Percentiles rank a stretch among this genome's conserved stretches.
Evolutionary conservation across 2,329 filamentous ascomycete genomes (phyloP).

Genomic region (Beauveria rudraprayagi): DNA sequence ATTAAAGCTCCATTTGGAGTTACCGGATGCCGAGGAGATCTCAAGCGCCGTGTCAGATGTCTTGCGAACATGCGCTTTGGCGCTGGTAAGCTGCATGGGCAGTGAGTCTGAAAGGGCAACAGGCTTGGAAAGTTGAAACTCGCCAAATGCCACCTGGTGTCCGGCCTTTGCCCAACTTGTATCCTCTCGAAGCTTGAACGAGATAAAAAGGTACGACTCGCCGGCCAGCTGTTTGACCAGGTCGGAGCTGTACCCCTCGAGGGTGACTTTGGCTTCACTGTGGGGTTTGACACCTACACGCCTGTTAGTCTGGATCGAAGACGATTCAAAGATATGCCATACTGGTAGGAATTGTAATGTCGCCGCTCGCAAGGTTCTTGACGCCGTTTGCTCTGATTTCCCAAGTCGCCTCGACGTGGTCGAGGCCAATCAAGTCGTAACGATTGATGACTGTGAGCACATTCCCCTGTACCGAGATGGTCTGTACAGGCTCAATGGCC

Average conservation of each 20-base stretch:
- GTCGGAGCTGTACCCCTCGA: constrained; percentile 24
- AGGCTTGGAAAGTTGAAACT: constrained; percentile 33
- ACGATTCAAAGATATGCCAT: constrained; percentile 10
- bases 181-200: constrained; percentile 34
- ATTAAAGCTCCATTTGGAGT: constrained; percentile 36
- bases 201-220: constrained; percentile 41
- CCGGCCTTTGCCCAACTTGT: constrained; percentile 45
- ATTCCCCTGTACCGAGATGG: constrained; percentile 34
- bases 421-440: constrained; percentile 45
- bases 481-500: constrained; percentile 50
- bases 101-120: constrained; percentile 19
- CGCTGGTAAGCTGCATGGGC: constrained; percentile 13
- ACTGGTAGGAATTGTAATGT: constrained; percentile 34
- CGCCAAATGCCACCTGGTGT: constrained; percentile 44
- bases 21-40: constrained; percentile 27
- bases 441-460: constrained; percentile 41
- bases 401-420: constrained; percentile 40
- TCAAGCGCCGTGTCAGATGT: constrained; percentile 18
- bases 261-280: constrained; percentile 23
- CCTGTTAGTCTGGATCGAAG: constrained; percentile 18
- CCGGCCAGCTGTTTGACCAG: constrained; percentile 17
- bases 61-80: constrained; percentile 18
- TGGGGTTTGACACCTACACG: constrained; percentile 30
- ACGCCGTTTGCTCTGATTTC: constrained; percentile 32
- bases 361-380: constrained; percentile 24